Conservation (phyloP, 208 protist species). For the Strigomonas culicis region DNA sequence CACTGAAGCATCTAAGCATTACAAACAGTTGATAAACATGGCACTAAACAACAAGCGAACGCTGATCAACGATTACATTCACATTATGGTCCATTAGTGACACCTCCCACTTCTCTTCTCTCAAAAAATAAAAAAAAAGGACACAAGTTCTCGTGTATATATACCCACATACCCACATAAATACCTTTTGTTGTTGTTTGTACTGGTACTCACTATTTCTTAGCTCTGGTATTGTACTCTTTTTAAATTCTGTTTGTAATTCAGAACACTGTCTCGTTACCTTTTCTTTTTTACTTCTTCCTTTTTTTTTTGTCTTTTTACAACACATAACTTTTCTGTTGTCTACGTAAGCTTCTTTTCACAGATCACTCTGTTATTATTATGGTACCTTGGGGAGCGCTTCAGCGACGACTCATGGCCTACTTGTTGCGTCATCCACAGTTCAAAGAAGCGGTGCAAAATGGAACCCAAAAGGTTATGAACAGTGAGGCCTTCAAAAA, state of each 20-base stretch:
- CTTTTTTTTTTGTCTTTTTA: constrained; percentile 8
- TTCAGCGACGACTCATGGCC: constrained; percentile 34
- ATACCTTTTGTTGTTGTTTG: no score
- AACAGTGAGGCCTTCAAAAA: constrained; percentile 1
- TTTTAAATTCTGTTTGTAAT: neutral
- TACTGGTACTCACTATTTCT: neutral
- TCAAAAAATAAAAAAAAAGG: neutral
- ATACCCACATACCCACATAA: no score
- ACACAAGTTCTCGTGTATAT: no score
- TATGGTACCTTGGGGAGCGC: constrained; percentile 32
- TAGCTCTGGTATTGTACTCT: neutral
- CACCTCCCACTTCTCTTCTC: neutral
- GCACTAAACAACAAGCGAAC: constrained; percentile 62
- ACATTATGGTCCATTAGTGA: constrained; percentile 82
- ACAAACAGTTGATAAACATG: constrained; percentile 67
- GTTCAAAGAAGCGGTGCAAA: constrained; percentile 23
- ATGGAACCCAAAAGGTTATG: constrained; percentile 18
- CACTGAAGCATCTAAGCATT: constrained; percentile 68
- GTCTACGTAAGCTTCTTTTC: no score
- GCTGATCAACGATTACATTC: constrained; percentile 85
- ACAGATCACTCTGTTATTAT: neutral
- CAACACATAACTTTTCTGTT: no score
- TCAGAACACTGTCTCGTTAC: neutral
- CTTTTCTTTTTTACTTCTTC: constrained; percentile 1
- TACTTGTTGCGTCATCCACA: constrained; percentile 34